Evolutionary conservation across 768 basidiomycete species (phyloP).

Genomic region (Amanita pallidorosea): DNA sequence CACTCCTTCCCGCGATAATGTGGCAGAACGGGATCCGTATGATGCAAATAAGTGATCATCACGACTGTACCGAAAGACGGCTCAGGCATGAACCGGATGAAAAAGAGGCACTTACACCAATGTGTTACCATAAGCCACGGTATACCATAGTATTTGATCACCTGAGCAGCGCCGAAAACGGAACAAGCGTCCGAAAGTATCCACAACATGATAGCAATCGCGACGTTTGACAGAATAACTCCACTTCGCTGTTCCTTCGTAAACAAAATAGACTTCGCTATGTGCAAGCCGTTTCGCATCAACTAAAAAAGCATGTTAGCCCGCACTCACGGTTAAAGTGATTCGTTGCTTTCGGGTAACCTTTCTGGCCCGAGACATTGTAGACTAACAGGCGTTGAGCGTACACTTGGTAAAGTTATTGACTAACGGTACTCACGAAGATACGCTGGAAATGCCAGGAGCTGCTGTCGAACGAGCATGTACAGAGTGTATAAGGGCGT

Average conservation of each 20-base stretch:
- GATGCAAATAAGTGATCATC: constrained; percentile 54
- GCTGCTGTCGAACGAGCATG: constrained; percentile 44
- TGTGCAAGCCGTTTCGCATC: background rate
- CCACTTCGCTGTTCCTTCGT: constrained; percentile 37
- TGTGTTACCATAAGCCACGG: constrained; percentile 47
- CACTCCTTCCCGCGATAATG: constrained; percentile 48
- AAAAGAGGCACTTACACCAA: constrained; percentile 30
- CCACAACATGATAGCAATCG: constrained; percentile 38
- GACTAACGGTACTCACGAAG: constrained; percentile 28
- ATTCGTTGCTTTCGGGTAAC: constrained; percentile 53
- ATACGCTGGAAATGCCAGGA: constrained; percentile 53
- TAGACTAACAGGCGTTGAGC: constrained; percentile 27
- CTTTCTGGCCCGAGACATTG: constrained; percentile 53
- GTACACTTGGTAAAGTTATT: background rate
- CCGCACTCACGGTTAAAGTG: constrained; percentile 47
- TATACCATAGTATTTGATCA: constrained; percentile 39
- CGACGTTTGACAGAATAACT: constrained; percentile 47
- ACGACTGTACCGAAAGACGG: constrained; percentile 20
- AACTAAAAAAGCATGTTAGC: background rate
- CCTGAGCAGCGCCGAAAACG: constrained; percentile 25
- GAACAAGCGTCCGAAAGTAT: constrained; percentile 24
- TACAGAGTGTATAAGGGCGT: constrained; percentile 50
- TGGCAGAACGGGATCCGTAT: constrained; percentile 47
- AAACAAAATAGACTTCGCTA: constrained; percentile 49
- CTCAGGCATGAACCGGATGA: background rate